Percentiles rank a stretch among this genome's conserved stretches.
Evolutionary conservation across 805 yeast genomes (phyloP).

Genomic region (Starmerella etchellsii): DNA sequence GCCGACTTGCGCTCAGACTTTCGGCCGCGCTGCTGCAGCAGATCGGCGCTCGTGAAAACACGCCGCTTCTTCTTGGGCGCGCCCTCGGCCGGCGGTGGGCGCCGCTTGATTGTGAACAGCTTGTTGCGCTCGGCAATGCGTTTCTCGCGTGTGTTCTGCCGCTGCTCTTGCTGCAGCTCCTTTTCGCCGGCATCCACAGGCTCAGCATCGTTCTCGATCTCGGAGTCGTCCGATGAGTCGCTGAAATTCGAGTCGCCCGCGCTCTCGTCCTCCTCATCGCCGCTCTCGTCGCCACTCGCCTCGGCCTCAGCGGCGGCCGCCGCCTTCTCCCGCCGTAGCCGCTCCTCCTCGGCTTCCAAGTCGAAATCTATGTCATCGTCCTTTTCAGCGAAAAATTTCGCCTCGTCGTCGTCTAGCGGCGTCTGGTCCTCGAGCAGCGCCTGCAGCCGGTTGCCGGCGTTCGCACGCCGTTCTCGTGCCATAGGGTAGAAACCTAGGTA

Average conservation of each 20-base stretch:
- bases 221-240: conserved; percentile 30
- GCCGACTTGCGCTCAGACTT: conserved; percentile 64
- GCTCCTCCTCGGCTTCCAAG: conserved; percentile 20
- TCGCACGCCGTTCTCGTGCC: conserved; percentile 43
- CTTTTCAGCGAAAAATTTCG: conserved; percentile 37
- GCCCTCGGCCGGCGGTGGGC: conserved; percentile 22
- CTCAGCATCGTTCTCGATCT: conserved; percentile 34
- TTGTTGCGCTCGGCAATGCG: conserved; percentile 25
- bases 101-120: conserved; percentile 27
- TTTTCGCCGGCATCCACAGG: conserved; percentile 59
- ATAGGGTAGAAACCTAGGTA: too few species aligned
- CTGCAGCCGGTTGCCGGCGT: conserved; percentile 79
- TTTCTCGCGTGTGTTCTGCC: conserved; percentile 23
- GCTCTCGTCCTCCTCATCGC: conserved; percentile 18
- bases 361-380: conserved; percentile 35
- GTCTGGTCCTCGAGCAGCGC: conserved; percentile 62
- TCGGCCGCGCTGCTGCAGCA: conserved; percentile 44
- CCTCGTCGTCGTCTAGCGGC: conserved; percentile 51
- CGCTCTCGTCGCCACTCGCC: conserved; percentile 15
- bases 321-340: conserved; percentile 2
- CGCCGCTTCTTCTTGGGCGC: conserved; percentile 14
- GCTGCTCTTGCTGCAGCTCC: conserved; percentile 38
- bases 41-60: conserved; percentile 15
- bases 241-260: conserved; percentile 29
- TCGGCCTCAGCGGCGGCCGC: conserved; percentile 3